Percentiles rank a stretch among this genome's conserved stretches.
Evolutionary conservation across 768 basidiomycete genomes (phyloP).

Genomic region (Glaciozyma antarctica): DNA sequence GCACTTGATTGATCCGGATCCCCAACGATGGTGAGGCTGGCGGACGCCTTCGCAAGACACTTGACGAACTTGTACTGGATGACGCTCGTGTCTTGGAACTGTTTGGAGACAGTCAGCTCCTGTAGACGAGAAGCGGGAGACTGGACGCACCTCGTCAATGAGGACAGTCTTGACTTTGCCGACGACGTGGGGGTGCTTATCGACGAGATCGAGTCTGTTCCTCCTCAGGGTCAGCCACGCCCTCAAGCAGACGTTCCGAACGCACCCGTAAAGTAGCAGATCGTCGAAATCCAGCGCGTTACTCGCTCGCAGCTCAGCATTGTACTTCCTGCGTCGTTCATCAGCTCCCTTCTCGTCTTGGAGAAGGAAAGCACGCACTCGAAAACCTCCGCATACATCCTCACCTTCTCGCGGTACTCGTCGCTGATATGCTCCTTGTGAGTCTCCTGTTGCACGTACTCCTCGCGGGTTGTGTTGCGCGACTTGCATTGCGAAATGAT

Average conservation of each 20-base stretch:
- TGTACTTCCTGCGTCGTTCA: conserved; percentile 58
- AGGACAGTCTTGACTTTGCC: conserved; percentile 56
- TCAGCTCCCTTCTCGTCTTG: neutral
- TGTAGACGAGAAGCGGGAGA: neutral
- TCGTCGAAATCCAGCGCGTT: conserved; percentile 85
- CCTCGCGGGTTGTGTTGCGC: conserved; percentile 51
- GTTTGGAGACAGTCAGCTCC: conserved; percentile 48
- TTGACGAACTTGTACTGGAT: conserved; percentile 74
- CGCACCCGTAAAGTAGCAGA: conserved; percentile 62
- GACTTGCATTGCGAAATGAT: conserved; percentile 64
- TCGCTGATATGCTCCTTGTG: conserved; percentile 24
- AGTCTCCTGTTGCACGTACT: conserved; percentile 38
- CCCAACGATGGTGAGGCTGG: conserved; percentile 68
- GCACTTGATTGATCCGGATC: conserved; percentile 83
- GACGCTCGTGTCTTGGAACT: conserved; percentile 76
- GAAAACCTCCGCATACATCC: conserved; percentile 21
- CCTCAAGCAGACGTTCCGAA: neutral
- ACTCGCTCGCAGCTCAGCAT: conserved; percentile 50
- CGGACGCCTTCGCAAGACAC: conserved; percentile 49
- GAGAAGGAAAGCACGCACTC: conserved; percentile 37
- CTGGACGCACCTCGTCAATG: conserved; percentile 21
- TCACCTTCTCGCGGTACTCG: conserved; percentile 42
- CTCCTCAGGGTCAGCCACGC: neutral
- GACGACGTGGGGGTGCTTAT: conserved; percentile 45
- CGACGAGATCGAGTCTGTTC: conserved; percentile 42